Evolutionary conservation across 768 basidiomycete genomes (phyloP).

Genomic region (Leccinum pellstonianum): DNA sequence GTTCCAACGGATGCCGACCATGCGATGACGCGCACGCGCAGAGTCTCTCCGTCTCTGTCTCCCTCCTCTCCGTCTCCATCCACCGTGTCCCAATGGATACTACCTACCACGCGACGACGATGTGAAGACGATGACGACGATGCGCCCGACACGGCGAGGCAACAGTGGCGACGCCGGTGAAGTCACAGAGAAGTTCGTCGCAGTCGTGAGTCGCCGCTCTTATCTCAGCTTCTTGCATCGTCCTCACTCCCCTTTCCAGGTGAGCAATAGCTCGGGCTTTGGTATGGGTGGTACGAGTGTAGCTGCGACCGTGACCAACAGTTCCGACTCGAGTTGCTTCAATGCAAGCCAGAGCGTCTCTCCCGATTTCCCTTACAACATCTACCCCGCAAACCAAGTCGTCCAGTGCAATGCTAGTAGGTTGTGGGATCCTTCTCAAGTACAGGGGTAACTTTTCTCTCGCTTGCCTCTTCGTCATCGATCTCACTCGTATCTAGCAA

Average conservation of each 20-base stretch:
- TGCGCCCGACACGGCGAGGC: too few relatives aligned
- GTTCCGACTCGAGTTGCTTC: slow-evolving; percentile 59
- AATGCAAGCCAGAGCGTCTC: slow-evolving; percentile 45
- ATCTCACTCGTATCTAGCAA: slow-evolving; percentile 36
- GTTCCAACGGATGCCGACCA: too few relatives aligned
- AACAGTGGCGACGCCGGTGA: too few relatives aligned
- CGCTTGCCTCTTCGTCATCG: background rate
- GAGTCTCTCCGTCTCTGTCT: too few relatives aligned
- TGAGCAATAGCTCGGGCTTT: slow-evolving; percentile 60
- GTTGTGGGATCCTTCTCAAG: slow-evolving; percentile 53
- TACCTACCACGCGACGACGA: too few relatives aligned
- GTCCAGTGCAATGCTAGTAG: slow-evolving; percentile 64
- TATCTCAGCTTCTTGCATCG: background rate
- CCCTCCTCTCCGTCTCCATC: too few relatives aligned
- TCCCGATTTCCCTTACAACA: slow-evolving; percentile 58
- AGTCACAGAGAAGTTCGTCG: slow-evolving; percentile 50
- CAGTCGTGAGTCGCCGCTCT: slow-evolving; percentile 55
- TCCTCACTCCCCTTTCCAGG: slow-evolving; percentile 34
- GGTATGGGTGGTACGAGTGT: slow-evolving; percentile 76
- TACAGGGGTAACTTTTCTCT: slow-evolving; percentile 48
- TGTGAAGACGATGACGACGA: too few relatives aligned
- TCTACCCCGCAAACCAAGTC: slow-evolving; percentile 60
- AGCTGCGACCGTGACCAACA: slow-evolving; percentile 52
- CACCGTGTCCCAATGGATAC: too few relatives aligned
- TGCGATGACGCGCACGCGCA: too few relatives aligned